These are phyloP conservation scores for Bolboschoenus planiculmis DNA, from an alignment of 176 grass and related monocot genomes.

Conservation along the genomic window DNA sequence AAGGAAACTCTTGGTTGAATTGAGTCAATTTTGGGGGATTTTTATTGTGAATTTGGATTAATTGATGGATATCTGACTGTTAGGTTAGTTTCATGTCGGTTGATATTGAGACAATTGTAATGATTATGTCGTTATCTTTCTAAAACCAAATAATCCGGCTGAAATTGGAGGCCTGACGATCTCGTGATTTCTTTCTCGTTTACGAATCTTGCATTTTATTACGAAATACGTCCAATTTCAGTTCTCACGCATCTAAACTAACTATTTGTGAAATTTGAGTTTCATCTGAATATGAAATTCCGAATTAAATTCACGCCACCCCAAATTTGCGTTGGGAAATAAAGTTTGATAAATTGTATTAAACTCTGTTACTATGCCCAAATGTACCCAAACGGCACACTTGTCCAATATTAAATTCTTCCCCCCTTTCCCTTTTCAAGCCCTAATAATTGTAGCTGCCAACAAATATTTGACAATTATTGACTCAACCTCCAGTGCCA, in stretches of 20 bases:
- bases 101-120: not conserved
- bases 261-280: not conserved
- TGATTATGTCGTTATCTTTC: not conserved
- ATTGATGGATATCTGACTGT: not conserved
- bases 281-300: not conserved
- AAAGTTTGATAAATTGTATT: not conserved
- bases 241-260: not conserved
- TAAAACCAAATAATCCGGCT: not conserved
- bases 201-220: not conserved
- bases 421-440: not conserved
- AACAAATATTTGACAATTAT: not conserved
- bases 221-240: not conserved
- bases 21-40: not conserved
- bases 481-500: slow-evolving; percentile 57
- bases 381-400: not conserved
- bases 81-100: not conserved
- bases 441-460: not conserved
- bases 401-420: not conserved
- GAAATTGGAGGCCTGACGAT: not conserved
- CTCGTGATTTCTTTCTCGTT: not conserved
- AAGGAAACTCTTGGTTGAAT: not conserved
- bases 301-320: not conserved
- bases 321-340: not conserved
- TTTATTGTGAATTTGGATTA: not conserved
- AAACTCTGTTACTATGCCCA: not conserved